Conservation (phyloP, 768 basidiomycete genomes). For the Cystofilobasidium ferigula region DNA sequence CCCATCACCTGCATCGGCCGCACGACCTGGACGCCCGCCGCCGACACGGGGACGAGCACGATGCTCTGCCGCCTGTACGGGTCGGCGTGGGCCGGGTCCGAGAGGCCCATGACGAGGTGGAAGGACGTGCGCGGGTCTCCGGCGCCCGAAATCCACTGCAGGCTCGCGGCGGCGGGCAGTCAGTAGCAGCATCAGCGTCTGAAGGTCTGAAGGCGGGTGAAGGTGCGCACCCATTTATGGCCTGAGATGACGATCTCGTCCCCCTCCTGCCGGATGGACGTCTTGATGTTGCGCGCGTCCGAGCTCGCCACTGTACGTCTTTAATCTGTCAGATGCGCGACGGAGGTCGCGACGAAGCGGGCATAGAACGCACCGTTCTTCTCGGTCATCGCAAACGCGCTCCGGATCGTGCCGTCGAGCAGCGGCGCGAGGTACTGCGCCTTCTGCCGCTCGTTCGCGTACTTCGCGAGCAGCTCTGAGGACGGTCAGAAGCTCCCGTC, state of each 20-base stretch:
- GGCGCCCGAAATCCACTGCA: slow-evolving; percentile 90
- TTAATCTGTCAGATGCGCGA: too few relatives aligned
- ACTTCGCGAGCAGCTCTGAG: slow-evolving; percentile 94
- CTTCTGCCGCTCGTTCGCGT: slow-evolving; percentile 83
- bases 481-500: too few relatives aligned
- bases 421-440: slow-evolving; percentile 78
- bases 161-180: neutral
- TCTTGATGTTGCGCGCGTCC: slow-evolving; percentile 87
- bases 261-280: slow-evolving; percentile 70
- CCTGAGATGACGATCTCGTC: slow-evolving; percentile 86
- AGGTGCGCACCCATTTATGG: slow-evolving; percentile 71
- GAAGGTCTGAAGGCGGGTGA: neutral
- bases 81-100: slow-evolving; percentile 55
- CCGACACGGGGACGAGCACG: slow-evolving; percentile 80
- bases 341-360: too few relatives aligned
- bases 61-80: slow-evolving; percentile 68
- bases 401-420: slow-evolving; percentile 78
- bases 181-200: neutral
- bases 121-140: slow-evolving; percentile 80
- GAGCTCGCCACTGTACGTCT: slow-evolving; percentile 84
- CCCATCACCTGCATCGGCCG: slow-evolving; percentile 91
- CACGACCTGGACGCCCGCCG: slow-evolving; percentile 75
- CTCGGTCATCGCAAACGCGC: slow-evolving; percentile 93
- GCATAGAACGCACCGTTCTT: slow-evolving; percentile 56
- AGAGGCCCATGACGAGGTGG: slow-evolving; percentile 87